phyloP scores from a whole-genome alignment of 495 filamentous ascomycete species.

The Penicillium flavigenum region DNA sequence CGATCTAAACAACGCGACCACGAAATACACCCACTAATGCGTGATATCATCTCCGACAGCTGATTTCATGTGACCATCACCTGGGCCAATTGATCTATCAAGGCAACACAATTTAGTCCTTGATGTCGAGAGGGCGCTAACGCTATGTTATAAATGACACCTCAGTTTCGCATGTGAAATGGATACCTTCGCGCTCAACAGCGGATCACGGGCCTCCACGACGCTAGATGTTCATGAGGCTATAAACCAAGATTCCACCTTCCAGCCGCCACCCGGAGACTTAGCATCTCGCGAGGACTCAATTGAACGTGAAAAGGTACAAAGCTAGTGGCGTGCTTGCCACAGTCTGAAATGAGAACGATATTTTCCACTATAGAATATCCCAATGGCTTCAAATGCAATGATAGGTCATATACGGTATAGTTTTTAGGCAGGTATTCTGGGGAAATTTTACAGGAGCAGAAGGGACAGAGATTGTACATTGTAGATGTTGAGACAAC shows the following conservation, averaged over 20 bases:
- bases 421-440: background rate
- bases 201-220: slow-evolving; percentile 1
- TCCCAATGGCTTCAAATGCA: background rate
- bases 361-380: slow-evolving; percentile 8
- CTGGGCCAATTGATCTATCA: background rate
- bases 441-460: background rate
- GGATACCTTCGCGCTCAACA: background rate
- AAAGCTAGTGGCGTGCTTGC: slow-evolving; percentile 15
- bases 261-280: background rate
- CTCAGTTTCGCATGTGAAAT: slow-evolving; percentile 8
- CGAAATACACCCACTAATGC: background rate
- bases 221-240: slow-evolving; percentile 1
- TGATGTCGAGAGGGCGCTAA: background rate
- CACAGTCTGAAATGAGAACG: slow-evolving; percentile 12
- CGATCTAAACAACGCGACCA: background rate
- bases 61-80: background rate
- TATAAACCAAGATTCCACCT: background rate
- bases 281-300: background rate
- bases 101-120: slow-evolving; percentile 3
- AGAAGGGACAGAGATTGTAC: background rate
- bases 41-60: background rate
- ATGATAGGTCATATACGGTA: background rate
- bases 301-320: background rate
- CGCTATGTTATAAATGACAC: background rate
- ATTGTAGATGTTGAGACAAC: background rate